These are phyloP conservation scores for Wickerhamiella brachini DNA, from an alignment of 805 yeast species.

Conservation along the genomic window DNA sequence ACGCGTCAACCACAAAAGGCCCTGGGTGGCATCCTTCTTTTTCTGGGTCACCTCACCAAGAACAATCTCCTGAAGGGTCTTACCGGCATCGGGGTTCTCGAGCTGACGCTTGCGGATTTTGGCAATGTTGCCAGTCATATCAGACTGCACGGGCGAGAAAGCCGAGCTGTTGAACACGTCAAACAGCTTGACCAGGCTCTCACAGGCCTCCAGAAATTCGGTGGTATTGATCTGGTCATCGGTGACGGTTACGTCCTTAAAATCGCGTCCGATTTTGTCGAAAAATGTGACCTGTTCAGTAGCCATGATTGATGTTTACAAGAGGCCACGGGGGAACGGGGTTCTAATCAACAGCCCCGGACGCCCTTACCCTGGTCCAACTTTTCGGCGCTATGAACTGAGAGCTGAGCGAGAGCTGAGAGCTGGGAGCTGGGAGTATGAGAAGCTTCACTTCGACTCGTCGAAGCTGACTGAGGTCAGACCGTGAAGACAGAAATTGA, in stretches of 20 bases:
- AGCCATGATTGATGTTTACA: background rate
- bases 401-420: too few relatives aligned
- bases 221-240: conserved; percentile 51
- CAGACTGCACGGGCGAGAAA: conserved; percentile 71
- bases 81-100: conserved; percentile 45
- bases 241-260: conserved; percentile 55
- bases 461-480: too few relatives aligned
- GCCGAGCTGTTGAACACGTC: conserved; percentile 76
- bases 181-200: conserved; percentile 67
- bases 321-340: background rate
- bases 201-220: conserved; percentile 70
- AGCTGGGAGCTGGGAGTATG: too few relatives aligned
- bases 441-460: too few relatives aligned
- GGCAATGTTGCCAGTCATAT: conserved; percentile 74
- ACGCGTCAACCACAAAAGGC: conserved; percentile 66
- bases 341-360: too few relatives aligned
- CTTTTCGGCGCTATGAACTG: background rate
- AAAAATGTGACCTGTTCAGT: conserved; percentile 43
- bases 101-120: conserved; percentile 57
- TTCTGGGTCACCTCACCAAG: conserved; percentile 54
- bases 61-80: conserved; percentile 68
- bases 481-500: too few relatives aligned
- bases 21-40: conserved; percentile 75
- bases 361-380: too few relatives aligned
- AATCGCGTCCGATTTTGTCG: conserved; percentile 61